phyloP scores from a whole-genome alignment of 768 basidiomycete species.

The Phaeotremella skinneri region DNA sequence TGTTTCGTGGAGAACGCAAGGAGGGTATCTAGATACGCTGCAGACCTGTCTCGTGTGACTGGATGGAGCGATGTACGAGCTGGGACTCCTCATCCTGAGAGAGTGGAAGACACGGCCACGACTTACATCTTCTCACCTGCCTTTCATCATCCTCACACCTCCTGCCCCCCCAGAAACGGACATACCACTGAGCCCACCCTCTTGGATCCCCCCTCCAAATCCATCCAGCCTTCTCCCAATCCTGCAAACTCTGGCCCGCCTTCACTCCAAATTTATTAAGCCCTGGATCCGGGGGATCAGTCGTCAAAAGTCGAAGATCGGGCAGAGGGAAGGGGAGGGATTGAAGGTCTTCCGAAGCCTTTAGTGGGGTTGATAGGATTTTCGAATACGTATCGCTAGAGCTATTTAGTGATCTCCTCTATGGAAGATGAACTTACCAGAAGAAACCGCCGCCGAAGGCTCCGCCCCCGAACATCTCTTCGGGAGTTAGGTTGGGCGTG shows the following conservation, averaged over 20 bases:
- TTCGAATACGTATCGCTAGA: constrained; percentile 42
- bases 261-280: constrained; percentile 41
- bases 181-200: constrained; percentile 52
- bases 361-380: constrained; percentile 31
- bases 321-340: constrained; percentile 34
- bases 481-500: constrained; percentile 49
- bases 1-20: neutral
- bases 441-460: constrained; percentile 50
- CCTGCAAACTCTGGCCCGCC: constrained; percentile 46
- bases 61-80: too few species aligned
- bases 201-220: constrained; percentile 50
- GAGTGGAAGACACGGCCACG: neutral
- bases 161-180: constrained; percentile 46
- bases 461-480: constrained; percentile 48
- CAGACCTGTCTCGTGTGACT: too few species aligned
- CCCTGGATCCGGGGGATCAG: constrained; percentile 25
- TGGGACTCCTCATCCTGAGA: neutral
- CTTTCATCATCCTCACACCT: constrained; percentile 48
- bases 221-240: constrained; percentile 52
- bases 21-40: too few species aligned
- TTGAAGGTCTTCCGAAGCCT: constrained; percentile 19
- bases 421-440: constrained; percentile 22
- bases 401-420: constrained; percentile 5
- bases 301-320: constrained; percentile 22
- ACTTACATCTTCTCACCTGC: constrained; percentile 49